These are phyloP conservation scores for Allantophomopsis cytisporea DNA, from an alignment of 2,329 filamentous ascomycete species.

Conservation along the genomic window DNA sequence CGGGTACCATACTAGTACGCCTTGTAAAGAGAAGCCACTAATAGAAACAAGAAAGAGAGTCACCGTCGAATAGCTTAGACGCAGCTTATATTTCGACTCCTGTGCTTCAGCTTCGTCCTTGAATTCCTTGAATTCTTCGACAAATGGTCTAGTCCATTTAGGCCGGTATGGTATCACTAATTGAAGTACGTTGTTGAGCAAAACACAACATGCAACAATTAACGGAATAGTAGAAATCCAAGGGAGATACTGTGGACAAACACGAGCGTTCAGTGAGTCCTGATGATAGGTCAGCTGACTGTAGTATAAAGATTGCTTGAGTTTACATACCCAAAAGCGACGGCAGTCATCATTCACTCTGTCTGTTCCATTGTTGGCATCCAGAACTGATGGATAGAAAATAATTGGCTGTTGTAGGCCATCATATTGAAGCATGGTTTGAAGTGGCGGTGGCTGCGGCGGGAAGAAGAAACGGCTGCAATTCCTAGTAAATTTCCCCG, in stretches of 20 bases:
- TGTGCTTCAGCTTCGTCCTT: slow-evolving; percentile 17
- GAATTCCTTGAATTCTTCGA: slow-evolving; percentile 22
- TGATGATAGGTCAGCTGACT: slow-evolving; percentile 2
- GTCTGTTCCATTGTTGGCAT: too few species aligned
- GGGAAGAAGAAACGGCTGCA: too few species aligned
- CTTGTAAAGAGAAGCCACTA: slow-evolving; percentile 20
- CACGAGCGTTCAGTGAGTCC: slow-evolving; percentile 15
- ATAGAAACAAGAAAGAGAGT: slow-evolving; percentile 23
- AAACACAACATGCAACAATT: slow-evolving; percentile 14
- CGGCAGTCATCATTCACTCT: too few species aligned
- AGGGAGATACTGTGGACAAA: slow-evolving; percentile 12
- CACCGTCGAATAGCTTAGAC: slow-evolving; percentile 16
- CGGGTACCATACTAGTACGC: slow-evolving; percentile 17
- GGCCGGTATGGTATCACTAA: slow-evolving; percentile 20
- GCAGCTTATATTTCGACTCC: slow-evolving; percentile 12
- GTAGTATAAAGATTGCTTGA: too few species aligned
- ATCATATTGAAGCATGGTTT: too few species aligned
- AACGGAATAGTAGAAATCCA: slow-evolving; percentile 14
- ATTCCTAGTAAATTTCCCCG: too few species aligned
- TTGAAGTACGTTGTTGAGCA: slow-evolving; percentile 12
- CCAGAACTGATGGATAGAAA: too few species aligned
- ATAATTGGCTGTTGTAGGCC: too few species aligned
- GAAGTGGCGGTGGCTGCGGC: too few species aligned
- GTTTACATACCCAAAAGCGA: too few species aligned
- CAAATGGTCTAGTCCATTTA: slow-evolving; percentile 35